These are phyloP conservation scores for Spirogloea muscicola DNA, from an alignment of 139 green algal species.

Conservation along the genomic window DNA sequence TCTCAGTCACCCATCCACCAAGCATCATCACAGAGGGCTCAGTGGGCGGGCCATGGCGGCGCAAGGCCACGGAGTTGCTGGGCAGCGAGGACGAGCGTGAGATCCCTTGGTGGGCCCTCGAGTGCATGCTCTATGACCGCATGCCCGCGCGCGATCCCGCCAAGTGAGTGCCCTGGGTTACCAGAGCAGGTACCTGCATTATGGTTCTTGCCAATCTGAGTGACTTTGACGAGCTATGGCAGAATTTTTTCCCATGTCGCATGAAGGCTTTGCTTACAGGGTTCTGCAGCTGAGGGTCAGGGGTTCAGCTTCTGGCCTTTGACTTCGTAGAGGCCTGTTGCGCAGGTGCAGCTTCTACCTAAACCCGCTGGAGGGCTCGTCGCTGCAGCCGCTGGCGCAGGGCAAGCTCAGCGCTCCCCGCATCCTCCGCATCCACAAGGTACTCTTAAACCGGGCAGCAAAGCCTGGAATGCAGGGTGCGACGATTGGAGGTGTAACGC, in stretches of 20 bases:
- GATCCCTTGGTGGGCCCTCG: slow-evolving; percentile 66
- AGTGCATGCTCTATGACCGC: slow-evolving; percentile 61
- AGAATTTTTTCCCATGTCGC: too few relatives aligned
- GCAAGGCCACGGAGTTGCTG: slow-evolving; percentile 27
- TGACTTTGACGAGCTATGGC: too few relatives aligned
- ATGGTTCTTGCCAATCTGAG: too few relatives aligned
- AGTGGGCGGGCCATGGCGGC: slow-evolving; percentile 44
- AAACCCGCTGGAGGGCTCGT: slow-evolving; percentile 59
- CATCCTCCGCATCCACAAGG: slow-evolving; percentile 78
- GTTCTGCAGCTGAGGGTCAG: too few relatives aligned
- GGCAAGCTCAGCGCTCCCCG: slow-evolving; percentile 75
- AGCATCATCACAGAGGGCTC: slow-evolving; percentile 49
- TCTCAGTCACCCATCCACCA: slow-evolving; percentile 10
- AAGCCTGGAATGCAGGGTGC: not conserved
- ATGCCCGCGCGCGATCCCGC: slow-evolving; percentile 55
- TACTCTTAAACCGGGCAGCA: slow-evolving; percentile 36
- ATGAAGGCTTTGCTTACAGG: too few relatives aligned
- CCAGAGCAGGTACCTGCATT: too few relatives aligned
- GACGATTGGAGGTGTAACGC: not conserved
- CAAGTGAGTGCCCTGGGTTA: slow-evolving; percentile 41
- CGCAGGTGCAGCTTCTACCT: slow-evolving; percentile 78
- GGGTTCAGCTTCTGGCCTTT: too few relatives aligned
- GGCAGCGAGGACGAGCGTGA: slow-evolving; percentile 55
- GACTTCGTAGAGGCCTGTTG: not conserved
- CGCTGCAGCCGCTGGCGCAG: slow-evolving; percentile 68